phyloP scores from a whole-genome alignment of 495 filamentous ascomycete genomes.

The Annulohypoxylon bovei region DNA sequence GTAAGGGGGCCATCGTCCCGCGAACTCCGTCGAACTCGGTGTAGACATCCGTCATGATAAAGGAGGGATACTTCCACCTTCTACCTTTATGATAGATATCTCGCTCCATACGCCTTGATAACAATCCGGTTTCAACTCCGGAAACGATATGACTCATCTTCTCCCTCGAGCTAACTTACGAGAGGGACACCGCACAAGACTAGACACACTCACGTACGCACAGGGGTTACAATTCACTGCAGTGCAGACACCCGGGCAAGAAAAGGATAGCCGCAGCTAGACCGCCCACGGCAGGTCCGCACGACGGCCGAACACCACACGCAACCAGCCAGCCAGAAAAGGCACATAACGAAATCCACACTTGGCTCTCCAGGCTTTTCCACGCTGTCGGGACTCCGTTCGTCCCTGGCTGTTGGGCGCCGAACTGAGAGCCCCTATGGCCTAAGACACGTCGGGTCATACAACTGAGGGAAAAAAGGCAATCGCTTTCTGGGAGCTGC shows the following conservation, averaged over 20 bases:
- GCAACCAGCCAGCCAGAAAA: constrained; percentile 29
- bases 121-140: not conserved
- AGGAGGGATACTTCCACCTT: not conserved
- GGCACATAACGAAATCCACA: constrained; percentile 29
- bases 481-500: constrained; percentile 31
- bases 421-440: constrained; percentile 11
- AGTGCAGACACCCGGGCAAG: constrained; percentile 43
- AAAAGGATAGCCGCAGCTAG: constrained; percentile 43
- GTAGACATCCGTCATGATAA: not conserved
- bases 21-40: not conserved
- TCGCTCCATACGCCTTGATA: not conserved
- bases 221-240: constrained; percentile 35
- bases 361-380: constrained; percentile 13
- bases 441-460: constrained; percentile 42
- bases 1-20: not conserved
- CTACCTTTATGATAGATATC: not conserved
- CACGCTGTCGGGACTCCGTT: constrained; percentile 30
- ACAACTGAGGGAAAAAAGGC: constrained; percentile 34
- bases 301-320: constrained; percentile 29
- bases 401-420: constrained; percentile 6
- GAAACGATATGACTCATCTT: not conserved
- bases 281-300: constrained; percentile 38
- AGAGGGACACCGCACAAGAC: constrained; percentile 14
- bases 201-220: constrained; percentile 20
- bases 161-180: not conserved